Evolutionary conservation across 2,329 filamentous ascomycete species (phyloP).

Genomic region (Lasiodiplodia citricola): DNA sequence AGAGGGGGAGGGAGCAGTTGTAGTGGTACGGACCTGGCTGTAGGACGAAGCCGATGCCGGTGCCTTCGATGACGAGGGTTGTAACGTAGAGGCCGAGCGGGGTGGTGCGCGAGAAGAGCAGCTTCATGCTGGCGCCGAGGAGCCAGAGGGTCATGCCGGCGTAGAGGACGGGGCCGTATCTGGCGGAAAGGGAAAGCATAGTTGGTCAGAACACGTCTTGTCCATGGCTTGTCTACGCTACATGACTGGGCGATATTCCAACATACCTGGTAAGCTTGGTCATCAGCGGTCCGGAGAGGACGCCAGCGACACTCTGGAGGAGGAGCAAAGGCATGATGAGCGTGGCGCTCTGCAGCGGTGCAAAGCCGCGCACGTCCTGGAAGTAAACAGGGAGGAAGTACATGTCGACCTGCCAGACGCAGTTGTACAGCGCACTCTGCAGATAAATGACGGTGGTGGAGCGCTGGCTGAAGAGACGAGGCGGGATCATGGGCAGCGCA

Average conservation of each 20-base stretch:
- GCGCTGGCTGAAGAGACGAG: not conserved
- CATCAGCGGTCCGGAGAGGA: conserved; percentile 30
- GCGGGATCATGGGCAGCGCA: not conserved
- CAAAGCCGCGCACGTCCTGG: conserved; percentile 42
- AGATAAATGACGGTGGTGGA: conserved; percentile 1
- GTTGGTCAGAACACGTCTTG: not conserved
- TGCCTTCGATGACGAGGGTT: conserved; percentile 35
- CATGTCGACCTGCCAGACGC: conserved; percentile 23
- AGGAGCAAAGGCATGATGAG: conserved; percentile 35
- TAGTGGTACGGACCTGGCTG: conserved; percentile 32
- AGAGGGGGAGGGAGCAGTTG: not conserved
- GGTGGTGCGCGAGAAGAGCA: conserved; percentile 33
- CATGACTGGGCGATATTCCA: too few species aligned
- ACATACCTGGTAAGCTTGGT: conserved; percentile 32
- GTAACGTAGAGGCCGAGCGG: conserved; percentile 31
- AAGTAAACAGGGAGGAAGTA: conserved; percentile 49
- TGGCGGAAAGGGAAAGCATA: rapidly evolving
- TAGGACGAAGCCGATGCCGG: conserved; percentile 36
- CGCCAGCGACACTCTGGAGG: conserved; percentile 33
- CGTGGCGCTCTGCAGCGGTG: conserved; percentile 30
- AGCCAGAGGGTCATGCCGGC: conserved; percentile 34
- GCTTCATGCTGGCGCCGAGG: conserved; percentile 35
- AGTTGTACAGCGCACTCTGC: not conserved
- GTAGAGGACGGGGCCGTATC: conserved; percentile 31
- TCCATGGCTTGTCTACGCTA: too few species aligned